Conservation (phyloP, 2,329 filamentous ascomycete species). For the Parasarocladium wereldwijsianum region DNA sequence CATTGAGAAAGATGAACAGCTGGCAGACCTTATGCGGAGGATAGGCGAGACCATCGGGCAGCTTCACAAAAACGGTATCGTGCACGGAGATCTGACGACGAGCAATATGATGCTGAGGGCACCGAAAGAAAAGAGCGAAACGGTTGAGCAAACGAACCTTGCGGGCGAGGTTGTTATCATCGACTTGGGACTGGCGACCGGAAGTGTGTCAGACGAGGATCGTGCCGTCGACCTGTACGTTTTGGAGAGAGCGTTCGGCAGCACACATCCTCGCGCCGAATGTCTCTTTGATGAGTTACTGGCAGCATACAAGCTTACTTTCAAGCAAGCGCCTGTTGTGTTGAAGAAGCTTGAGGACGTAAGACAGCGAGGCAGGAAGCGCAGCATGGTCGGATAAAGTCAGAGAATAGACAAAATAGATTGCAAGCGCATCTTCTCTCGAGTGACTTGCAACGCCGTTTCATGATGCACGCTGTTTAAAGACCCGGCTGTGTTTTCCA, state of each 20-base stretch:
- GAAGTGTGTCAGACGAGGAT: constrained; percentile 76
- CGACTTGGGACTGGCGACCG: constrained; percentile 81
- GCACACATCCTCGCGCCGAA: constrained; percentile 82
- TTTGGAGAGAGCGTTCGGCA: constrained; percentile 83
- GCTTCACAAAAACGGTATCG: constrained; percentile 71
- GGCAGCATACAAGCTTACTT: constrained; percentile 56
- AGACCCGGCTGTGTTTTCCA: too few species aligned
- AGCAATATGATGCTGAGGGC: constrained; percentile 79
- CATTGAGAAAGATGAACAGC: constrained; percentile 28
- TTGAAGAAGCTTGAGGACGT: constrained; percentile 82
- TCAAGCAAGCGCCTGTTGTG: constrained; percentile 60
- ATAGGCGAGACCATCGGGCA: constrained; percentile 59
- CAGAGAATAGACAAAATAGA: constrained; percentile 3
- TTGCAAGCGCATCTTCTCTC: constrained; percentile 2
- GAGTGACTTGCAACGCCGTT: background rate
- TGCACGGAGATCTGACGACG: constrained; percentile 92
- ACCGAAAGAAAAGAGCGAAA: constrained; percentile 10
- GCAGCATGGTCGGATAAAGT: constrained; percentile 77
- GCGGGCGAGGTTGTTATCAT: constrained; percentile 76
- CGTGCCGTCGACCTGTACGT: constrained; percentile 94
- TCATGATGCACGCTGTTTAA: background rate
- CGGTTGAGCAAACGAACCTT: constrained; percentile 17
- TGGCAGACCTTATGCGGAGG: constrained; percentile 50
- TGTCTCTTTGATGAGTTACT: constrained; percentile 61
- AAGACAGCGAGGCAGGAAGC: constrained; percentile 83